These are phyloP conservation scores for Phytophthora europaea DNA, from an alignment of 352 stramenopile genomes.

Conservation along the genomic window DNA sequence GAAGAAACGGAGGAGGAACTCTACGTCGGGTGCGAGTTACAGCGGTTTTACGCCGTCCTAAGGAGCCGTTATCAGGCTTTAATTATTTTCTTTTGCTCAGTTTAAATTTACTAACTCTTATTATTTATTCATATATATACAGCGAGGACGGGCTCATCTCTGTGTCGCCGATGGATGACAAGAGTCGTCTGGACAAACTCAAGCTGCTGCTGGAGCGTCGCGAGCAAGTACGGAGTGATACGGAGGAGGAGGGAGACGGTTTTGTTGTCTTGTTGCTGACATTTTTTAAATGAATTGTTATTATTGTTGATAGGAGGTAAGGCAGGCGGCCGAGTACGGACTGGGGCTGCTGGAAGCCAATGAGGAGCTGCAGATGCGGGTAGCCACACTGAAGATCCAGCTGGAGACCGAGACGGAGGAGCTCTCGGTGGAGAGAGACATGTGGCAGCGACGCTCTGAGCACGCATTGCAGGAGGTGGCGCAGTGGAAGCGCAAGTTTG, in stretches of 20 bases:
- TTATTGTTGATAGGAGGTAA: conserved; percentile 65
- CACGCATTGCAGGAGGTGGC: conserved; percentile 71
- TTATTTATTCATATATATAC: conserved; percentile 4
- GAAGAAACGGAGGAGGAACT: conserved; percentile 64
- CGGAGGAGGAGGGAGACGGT: background rate
- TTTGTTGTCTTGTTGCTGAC: conserved; percentile 2
- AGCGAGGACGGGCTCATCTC: conserved; percentile 75
- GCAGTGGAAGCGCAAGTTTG: conserved; percentile 76
- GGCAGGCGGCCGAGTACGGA: conserved; percentile 83
- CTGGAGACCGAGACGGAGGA: conserved; percentile 73
- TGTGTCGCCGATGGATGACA: conserved; percentile 57
- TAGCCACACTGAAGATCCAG: conserved; percentile 78
- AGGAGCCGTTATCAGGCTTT: conserved; percentile 18
- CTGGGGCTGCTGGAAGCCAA: conserved; percentile 80
- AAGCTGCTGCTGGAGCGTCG: conserved; percentile 58
- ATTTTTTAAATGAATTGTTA: conserved; percentile 10
- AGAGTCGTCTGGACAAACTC: conserved; percentile 53
- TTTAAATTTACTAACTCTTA: conserved; percentile 1
- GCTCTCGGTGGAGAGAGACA: conserved; percentile 67
- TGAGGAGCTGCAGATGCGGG: conserved; percentile 78
- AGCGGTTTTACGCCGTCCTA: conserved; percentile 21
- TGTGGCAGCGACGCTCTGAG: conserved; percentile 69
- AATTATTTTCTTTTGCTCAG: background rate
- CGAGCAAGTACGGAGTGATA: conserved; percentile 38
- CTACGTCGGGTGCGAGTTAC: conserved; percentile 65